Conservation (phyloP, 1,284 basidiomycete genomes). For the Microbotryum silenes-acaulis region DNA sequence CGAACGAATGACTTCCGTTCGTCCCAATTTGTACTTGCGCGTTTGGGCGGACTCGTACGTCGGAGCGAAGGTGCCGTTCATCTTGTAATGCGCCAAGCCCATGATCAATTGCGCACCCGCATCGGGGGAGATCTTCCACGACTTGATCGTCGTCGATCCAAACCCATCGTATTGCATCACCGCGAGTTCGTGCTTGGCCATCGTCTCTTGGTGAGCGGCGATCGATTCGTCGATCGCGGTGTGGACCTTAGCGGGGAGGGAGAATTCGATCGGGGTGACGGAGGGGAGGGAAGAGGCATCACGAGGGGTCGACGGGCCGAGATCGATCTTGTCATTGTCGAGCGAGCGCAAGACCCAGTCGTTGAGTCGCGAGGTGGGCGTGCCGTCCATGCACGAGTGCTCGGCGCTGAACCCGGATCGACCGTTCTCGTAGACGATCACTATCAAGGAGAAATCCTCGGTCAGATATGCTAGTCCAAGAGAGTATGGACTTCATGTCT, state of each 20-base stretch:
- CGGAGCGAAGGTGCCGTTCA: slow-evolving; percentile 65
- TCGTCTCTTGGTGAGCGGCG: slow-evolving; percentile 65
- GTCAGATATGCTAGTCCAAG: slow-evolving; percentile 1
- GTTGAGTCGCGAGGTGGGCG: slow-evolving; percentile 87
- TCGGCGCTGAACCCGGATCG: slow-evolving; percentile 71
- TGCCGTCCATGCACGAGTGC: slow-evolving; percentile 93
- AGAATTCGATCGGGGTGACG: slow-evolving; percentile 65
- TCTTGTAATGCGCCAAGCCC: slow-evolving; percentile 88
- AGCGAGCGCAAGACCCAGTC: slow-evolving; percentile 83
- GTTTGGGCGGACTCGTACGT: slow-evolving; percentile 95
- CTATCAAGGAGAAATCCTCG: slow-evolving; percentile 43
- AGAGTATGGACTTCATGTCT: background rate
- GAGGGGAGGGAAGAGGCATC: slow-evolving; percentile 49
- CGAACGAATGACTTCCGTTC: slow-evolving; percentile 90
- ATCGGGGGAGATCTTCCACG: slow-evolving; percentile 81
- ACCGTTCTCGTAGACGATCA: slow-evolving; percentile 86
- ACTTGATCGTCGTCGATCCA: slow-evolving; percentile 82
- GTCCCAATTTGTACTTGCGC: slow-evolving; percentile 78
- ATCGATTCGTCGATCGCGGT: slow-evolving; percentile 50
- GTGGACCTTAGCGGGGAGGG: slow-evolving; percentile 52
- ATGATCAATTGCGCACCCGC: slow-evolving; percentile 92
- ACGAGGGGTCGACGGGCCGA: slow-evolving; percentile 47
- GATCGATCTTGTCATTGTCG: slow-evolving; percentile 66
- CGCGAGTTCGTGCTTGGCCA: slow-evolving; percentile 70
- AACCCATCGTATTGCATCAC: slow-evolving; percentile 86